Base-by-base conservation (phyloP, 345 rosid species). In the Gossypium arboreum region DNA sequence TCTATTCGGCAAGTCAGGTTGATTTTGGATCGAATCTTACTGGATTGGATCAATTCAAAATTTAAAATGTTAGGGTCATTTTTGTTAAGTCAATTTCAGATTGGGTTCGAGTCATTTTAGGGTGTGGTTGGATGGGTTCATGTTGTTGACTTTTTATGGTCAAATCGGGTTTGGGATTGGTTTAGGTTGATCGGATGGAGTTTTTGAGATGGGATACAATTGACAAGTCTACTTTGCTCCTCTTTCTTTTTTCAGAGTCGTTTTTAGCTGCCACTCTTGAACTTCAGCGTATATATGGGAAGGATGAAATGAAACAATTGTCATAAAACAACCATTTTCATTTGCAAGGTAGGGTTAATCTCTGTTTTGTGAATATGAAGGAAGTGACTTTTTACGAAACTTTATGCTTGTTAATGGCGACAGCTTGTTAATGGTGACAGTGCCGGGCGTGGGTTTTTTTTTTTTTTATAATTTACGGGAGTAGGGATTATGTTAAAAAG, bases 201-300 rank as follows among this genome's bases (percentile, higher is more conserved):
- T 34, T 34, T 34, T 34, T 34, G 41, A 34, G 41, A 34, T 34
- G 41, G 41, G 41, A 34, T 34, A 34, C 7, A 4, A 34, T 34
- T 34, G 41, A 34, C 41, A 34, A 4, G 41, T 4, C 60, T 18
- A n/a, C 2, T 59, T 9, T 60, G 45, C 52, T 48, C 3, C 8
- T 60, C 75, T 62, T 58, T 44, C 62, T 29, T 62, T 60, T 73
- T 51, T 50, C 81, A 87, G 87, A 84, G 56, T 87, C 88, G 20
- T 87, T 82, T 79, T 66, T 82, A 39, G 88, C 91, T 77, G 88
- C 90, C 68, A 85, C 88, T 34, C 83, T 84, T 25, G 90, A 83
- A 75, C 90, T 87, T 82, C 88, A 87, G 67, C 91, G 88, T 39
- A 87, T 87, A 62, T 85, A 87, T 75, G 88, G 90, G 17, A 85